Conservation (phyloP, 1,139 yeast genomes). For the Saccharomyces hybrid region DNA sequence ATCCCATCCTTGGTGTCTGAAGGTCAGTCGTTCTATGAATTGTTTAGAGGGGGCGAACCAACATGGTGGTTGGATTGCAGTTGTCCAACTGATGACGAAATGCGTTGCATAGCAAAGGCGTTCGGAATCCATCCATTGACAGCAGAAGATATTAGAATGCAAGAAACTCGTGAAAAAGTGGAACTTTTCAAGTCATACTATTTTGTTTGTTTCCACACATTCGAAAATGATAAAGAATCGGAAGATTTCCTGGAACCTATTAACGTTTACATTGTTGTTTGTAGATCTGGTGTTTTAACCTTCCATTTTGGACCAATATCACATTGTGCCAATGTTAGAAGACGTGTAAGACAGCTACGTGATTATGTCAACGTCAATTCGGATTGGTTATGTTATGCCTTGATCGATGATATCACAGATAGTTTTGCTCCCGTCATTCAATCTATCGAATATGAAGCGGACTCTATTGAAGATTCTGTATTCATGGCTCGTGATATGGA, state of each 20-base stretch:
- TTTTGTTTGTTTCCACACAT: conserved; percentile 77
- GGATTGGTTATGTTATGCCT: conserved; percentile 91
- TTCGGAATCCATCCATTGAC: conserved; percentile 82
- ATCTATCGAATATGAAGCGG: conserved; percentile 83
- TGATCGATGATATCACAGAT: conserved; percentile 90
- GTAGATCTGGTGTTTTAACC: conserved; percentile 72
- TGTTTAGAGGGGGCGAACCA: conserved; percentile 45
- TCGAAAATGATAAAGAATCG: conserved; percentile 66
- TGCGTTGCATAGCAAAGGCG: conserved; percentile 57
- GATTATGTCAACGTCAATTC: conserved; percentile 83
- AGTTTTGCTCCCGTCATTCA: conserved; percentile 87
- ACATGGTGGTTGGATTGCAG: conserved; percentile 74
- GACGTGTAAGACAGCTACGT: conserved; percentile 83
- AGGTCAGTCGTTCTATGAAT: conserved; percentile 54
- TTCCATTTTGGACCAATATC: conserved; percentile 79
- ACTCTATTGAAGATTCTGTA: conserved; percentile 81
- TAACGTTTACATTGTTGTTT: conserved; percentile 80
- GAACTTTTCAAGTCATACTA: conserved; percentile 68
- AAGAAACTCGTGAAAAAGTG: conserved; percentile 79
- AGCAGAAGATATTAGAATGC: conserved; percentile 78
- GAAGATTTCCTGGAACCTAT: conserved; percentile 83
- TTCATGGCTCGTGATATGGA: conserved; percentile 57
- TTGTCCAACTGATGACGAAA: conserved; percentile 62
- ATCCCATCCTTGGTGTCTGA: conserved; percentile 64
- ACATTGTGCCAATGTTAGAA: conserved; percentile 80